Evolutionary conservation across 305 asterid genomes (phyloP).

Genomic region (Nicotiana rustica): DNA sequence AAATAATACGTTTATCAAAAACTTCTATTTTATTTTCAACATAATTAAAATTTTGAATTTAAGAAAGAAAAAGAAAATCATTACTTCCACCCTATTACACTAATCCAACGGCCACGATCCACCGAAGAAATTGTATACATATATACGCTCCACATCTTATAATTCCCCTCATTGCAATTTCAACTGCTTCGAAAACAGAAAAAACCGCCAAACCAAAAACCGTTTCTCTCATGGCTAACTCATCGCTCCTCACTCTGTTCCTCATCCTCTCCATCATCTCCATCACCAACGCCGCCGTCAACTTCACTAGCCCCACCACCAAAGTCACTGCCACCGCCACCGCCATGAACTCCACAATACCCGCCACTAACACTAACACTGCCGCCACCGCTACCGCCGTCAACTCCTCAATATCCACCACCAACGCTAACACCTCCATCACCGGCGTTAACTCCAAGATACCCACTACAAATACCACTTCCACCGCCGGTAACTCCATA

Average conservation of each 20-base stretch:
- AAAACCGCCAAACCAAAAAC: slow-evolving; percentile 19
- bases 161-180: slow-evolving; percentile 14
- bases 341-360: background rate
- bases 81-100: background rate
- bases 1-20: too few species aligned
- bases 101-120: background rate
- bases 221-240: background rate
- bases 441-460: slow-evolving; percentile 34
- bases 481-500: background rate
- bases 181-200: background rate
- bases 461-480: background rate
- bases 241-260: background rate
- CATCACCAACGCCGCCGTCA: background rate
- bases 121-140: background rate
- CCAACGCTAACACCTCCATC: slow-evolving; percentile 20
- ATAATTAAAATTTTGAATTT: too few species aligned
- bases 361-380: slow-evolving; percentile 22
- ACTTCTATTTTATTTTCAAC: too few species aligned
- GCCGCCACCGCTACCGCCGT: slow-evolving; percentile 32
- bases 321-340: background rate
- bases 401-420: background rate
- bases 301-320: slow-evolving; percentile 25
- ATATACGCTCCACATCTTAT: background rate
- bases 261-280: slow-evolving; percentile 29
- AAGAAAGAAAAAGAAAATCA: too few species aligned